Evolutionary conservation across 2,329 filamentous ascomycete genomes (phyloP).

Genomic region (Pseudohalonectria lignicola): DNA sequence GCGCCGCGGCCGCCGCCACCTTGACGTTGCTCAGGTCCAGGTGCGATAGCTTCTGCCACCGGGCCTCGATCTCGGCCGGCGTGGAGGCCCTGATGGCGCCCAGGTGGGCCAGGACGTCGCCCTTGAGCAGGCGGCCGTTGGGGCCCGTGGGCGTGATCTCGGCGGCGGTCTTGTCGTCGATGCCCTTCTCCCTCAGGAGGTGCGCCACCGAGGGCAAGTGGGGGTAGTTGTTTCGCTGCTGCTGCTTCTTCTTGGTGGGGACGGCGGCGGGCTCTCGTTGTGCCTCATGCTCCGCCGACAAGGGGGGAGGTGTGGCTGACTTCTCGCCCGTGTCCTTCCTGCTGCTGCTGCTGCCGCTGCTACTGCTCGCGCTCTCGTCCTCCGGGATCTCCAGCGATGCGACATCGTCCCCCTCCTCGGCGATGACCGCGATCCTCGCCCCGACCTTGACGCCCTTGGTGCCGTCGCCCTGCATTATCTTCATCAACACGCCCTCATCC

Average conservation of each 20-base stretch:
- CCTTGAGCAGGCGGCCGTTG: constrained; percentile 81
- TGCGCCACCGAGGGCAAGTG: constrained; percentile 75
- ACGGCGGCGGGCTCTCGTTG: constrained; percentile 7
- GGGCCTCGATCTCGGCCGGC: constrained; percentile 58
- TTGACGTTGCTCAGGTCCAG: constrained; percentile 96
- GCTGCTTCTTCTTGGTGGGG: constrained; percentile 19
- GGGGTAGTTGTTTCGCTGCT: constrained; percentile 56
- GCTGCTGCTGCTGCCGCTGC: constrained; percentile 15
- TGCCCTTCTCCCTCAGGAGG: constrained; percentile 67
- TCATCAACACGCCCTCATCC: constrained; percentile 77
- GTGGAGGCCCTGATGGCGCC: constrained; percentile 65
- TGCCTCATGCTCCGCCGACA: constrained; percentile 5
- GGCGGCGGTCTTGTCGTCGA: constrained; percentile 63
- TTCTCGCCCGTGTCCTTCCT: constrained; percentile 14
- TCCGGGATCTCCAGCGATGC: constrained; percentile 62
- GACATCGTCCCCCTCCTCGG: constrained; percentile 72
- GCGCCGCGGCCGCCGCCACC: constrained; percentile 35
- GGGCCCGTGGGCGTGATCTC: constrained; percentile 85
- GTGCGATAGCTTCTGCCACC: constrained; percentile 65
- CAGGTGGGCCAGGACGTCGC: constrained; percentile 84
- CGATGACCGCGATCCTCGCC: constrained; percentile 69
- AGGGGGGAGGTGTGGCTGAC: constrained; percentile 8
- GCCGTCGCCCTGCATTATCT: constrained; percentile 66
- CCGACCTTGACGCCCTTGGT: constrained; percentile 71
- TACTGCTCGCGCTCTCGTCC: constrained; percentile 42